phyloP scores from a whole-genome alignment of 2,329 filamentous ascomycete species.

The Amauroascus verrucosus region DNA sequence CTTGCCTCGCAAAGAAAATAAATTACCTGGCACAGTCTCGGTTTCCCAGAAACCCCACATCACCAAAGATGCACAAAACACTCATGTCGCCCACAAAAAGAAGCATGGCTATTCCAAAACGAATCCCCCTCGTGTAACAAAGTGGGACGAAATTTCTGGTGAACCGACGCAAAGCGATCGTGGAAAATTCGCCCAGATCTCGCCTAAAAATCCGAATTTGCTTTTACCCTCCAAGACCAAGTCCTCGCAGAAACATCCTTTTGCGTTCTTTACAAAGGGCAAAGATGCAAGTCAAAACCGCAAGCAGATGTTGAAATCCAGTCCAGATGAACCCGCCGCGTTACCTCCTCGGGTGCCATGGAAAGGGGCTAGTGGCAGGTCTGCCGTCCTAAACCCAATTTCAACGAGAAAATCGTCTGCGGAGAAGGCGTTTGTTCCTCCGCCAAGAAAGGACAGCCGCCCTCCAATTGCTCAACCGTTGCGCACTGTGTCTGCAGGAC shows the following conservation, averaged over 20 bases:
- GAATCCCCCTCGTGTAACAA: conserved; percentile 16
- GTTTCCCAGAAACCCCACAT: conserved; percentile 3
- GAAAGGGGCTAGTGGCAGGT: conserved; percentile 63
- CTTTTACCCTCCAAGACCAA: conserved; percentile 21
- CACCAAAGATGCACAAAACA: background rate
- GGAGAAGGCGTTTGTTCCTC: background rate
- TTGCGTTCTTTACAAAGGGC: conserved; percentile 25
- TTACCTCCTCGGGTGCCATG: conserved; percentile 45
- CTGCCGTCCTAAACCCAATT: conserved; percentile 53
- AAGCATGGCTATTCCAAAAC: conserved; percentile 10
- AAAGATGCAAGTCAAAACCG: conserved; percentile 32
- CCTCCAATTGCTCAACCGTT: background rate
- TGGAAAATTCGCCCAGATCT: conserved; percentile 48
- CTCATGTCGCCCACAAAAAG: background rate
- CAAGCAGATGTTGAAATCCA: conserved; percentile 24
- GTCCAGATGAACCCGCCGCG: conserved; percentile 28
- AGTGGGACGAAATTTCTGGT: conserved; percentile 57
- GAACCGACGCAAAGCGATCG: conserved; percentile 51
- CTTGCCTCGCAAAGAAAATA: conserved; percentile 18
- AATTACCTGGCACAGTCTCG: conserved; percentile 20
- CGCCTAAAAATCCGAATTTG: conserved; percentile 37
- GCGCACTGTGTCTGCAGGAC: background rate
- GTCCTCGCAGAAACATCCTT: conserved; percentile 21
- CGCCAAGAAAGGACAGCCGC: conserved; percentile 8
- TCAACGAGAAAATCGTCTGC: conserved; percentile 50